Conservation (phyloP, 2,329 filamentous ascomycete species). For the Dactylellina drechsleri region DNA sequence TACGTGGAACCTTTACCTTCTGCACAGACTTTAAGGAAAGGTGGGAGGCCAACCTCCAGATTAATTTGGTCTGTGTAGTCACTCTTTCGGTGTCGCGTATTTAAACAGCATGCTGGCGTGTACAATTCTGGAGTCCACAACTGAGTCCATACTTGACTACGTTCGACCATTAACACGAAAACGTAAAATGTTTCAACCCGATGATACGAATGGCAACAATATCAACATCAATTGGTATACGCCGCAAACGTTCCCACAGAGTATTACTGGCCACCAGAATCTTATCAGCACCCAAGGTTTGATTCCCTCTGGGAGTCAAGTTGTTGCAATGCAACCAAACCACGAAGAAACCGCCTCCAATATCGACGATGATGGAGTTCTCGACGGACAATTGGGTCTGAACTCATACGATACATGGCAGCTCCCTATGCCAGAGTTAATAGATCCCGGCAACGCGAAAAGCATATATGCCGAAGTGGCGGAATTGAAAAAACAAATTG, state of each 20-base stretch:
- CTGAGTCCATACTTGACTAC: too few species aligned
- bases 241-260: background rate
- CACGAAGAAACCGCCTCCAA: too few species aligned
- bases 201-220: background rate
- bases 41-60: too few species aligned
- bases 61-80: too few species aligned
- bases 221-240: slow-evolving; percentile 3
- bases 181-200: background rate
- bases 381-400: background rate
- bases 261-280: background rate
- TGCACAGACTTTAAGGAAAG: too few species aligned
- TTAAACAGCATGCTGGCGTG: too few species aligned
- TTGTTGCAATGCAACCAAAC: background rate
- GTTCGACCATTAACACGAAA: too few species aligned
- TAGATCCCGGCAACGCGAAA: background rate
- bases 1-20: too few species aligned
- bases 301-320: background rate
- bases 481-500: background rate
- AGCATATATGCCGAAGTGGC: slow-evolving; percentile 3
- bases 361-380: background rate
- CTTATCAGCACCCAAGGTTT: background rate
- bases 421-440: background rate
- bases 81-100: too few species aligned
- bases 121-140: too few species aligned
- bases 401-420: background rate